Evolutionary conservation across 306 rosid species (phyloP).

Genomic region (Lathyrus sativus): DNA sequence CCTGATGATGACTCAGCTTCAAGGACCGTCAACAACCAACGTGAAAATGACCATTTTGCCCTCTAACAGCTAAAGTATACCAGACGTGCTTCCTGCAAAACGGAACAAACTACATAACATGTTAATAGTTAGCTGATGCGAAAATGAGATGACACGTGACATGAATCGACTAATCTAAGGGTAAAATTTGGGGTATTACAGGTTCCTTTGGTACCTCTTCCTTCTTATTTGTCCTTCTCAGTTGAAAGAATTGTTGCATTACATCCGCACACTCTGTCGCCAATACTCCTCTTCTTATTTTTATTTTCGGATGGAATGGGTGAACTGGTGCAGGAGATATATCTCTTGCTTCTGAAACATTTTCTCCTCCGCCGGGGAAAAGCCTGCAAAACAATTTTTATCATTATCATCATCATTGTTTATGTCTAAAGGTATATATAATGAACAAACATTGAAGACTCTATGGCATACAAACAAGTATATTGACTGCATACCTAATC

Average conservation of each 20-base stretch:
- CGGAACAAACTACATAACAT: no score
- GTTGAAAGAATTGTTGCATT: slow-evolving; percentile 94
- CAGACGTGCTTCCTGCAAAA: no score
- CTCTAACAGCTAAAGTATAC: no score
- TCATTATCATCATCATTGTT: slow-evolving; percentile 1
- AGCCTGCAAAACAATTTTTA: slow-evolving; percentile 53
- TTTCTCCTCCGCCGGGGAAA: slow-evolving; percentile 70
- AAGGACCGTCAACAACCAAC: no score
- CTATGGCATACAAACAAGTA: slow-evolving; percentile 15
- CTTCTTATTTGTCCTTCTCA: slow-evolving; percentile 69
- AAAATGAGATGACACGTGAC: no score
- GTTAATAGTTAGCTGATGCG: no score
- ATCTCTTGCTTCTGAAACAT: slow-evolving; percentile 49
- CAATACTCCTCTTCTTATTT: slow-evolving; percentile 71
- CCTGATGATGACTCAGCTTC: no score
- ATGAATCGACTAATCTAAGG: no score
- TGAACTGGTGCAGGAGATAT: slow-evolving; percentile 78
- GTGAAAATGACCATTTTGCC: no score
- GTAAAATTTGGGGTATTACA: no score
- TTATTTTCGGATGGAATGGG: slow-evolving; percentile 92
- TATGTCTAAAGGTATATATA: background rate
- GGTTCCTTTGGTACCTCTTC: slow-evolving; percentile 43
- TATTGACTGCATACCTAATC: slow-evolving; percentile 67
- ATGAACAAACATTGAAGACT: slow-evolving; percentile 20
- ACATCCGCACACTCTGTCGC: slow-evolving; percentile 76